Percentiles rank a stretch among this genome's conserved stretches.
Evolutionary conservation across 176 grass and related monocot species (phyloP).

Genomic region (Rhynchospora breviuscula): DNA sequence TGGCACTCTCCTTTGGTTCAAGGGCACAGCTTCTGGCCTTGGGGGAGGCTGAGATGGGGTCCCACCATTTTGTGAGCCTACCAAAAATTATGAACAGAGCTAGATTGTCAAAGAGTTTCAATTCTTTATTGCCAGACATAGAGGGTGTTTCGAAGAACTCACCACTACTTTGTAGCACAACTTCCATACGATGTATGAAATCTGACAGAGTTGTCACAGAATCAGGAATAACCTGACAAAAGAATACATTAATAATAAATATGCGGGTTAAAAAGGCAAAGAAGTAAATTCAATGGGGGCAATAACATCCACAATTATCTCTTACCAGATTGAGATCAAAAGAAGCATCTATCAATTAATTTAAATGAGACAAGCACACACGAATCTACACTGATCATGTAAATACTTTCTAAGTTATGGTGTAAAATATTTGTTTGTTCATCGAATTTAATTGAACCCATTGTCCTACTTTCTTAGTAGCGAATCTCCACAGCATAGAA

Average conservation of each 20-base stretch:
- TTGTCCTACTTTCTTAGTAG: background rate
- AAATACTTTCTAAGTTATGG: background rate
- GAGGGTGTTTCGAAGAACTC: background rate
- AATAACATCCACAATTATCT: background rate
- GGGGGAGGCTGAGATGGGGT: constrained; percentile 39
- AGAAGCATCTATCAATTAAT: background rate
- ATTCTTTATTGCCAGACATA: background rate
- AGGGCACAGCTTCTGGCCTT: constrained; percentile 35
- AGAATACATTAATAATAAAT: constrained; percentile 12
- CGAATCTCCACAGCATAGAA: background rate
- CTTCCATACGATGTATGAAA: constrained; percentile 70
- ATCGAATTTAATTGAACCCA: background rate
- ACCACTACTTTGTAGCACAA: constrained; percentile 66
- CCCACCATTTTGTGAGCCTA: constrained; percentile 33
- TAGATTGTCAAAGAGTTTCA: constrained; percentile 23
- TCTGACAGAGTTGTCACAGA: constrained; percentile 61
- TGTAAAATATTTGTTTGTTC: background rate
- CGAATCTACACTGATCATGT: background rate
- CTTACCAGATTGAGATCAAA: background rate
- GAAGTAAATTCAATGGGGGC: background rate
- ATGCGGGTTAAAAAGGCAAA: background rate
- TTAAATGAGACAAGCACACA: background rate
- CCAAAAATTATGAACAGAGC: constrained; percentile 19
- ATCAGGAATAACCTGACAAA: constrained; percentile 74
- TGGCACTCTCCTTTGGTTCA: constrained; percentile 47